These are phyloP conservation scores for Aegilops tauschii DNA, from an alignment of 176 grass and related monocot genomes.

Conservation along the genomic window DNA sequence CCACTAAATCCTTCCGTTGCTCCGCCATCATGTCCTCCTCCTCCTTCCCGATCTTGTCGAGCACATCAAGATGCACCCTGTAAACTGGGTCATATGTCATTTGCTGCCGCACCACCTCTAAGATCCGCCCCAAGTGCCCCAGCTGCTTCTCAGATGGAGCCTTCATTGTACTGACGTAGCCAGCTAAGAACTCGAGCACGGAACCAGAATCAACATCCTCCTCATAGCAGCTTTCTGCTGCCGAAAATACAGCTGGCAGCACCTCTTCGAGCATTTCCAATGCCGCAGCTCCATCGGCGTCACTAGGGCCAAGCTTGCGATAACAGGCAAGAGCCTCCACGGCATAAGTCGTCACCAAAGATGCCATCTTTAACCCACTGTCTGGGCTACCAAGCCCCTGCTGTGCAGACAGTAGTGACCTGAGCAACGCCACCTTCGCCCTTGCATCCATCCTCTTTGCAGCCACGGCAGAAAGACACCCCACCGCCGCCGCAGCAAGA, in stretches of 20 bases:
- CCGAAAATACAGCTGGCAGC: conserved; percentile 75
- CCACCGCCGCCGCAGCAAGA: conserved; percentile 56
- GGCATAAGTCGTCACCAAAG: conserved; percentile 65
- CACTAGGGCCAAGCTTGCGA: conserved; percentile 54
- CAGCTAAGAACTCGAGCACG: conserved; percentile 80
- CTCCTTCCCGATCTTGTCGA: conserved; percentile 89
- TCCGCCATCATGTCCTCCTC: conserved; percentile 89
- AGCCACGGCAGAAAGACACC: conserved; percentile 76
- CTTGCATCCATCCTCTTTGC: conserved; percentile 79
- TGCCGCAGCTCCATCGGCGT: conserved; percentile 53
- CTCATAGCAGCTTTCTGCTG: conserved; percentile 56
- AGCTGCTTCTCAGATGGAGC: conserved; percentile 75
- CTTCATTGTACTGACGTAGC: conserved; percentile 75
- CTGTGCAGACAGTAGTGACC: conserved; percentile 49
- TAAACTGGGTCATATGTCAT: conserved; percentile 78
- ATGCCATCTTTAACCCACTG: conserved; percentile 61
- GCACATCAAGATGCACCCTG: conserved; percentile 73
- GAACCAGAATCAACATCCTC: conserved; percentile 65
- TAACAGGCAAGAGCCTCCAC: conserved; percentile 73
- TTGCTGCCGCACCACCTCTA: conserved; percentile 68
- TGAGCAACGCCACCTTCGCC: conserved; percentile 71
- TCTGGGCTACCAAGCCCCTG: conserved; percentile 52
- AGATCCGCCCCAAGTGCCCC: conserved; percentile 58
- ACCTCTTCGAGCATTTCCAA: conserved; percentile 80
- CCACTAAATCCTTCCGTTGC: conserved; percentile 74